Conservation (phyloP, 257 asterid species). For the Dorcoceras hygrometricum region DNA sequence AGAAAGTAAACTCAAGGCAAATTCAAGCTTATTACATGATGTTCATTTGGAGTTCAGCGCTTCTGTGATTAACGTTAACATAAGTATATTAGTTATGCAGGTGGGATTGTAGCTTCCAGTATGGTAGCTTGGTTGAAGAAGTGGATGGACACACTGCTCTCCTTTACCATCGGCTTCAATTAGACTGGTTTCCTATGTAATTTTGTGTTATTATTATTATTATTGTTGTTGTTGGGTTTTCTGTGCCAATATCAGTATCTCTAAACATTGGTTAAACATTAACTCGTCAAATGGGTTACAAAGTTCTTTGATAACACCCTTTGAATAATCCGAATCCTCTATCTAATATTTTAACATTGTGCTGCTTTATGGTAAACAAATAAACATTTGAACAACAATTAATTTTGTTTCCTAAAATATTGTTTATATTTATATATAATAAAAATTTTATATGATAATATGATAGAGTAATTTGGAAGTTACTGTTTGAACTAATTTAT, state of each 20-base stretch:
- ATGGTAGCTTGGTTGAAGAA: slow-evolving; percentile 62
- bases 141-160: slow-evolving; percentile 65
- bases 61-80: slow-evolving; percentile 16
- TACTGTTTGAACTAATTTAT: no score
- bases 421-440: no score
- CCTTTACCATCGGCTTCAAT: slow-evolving; percentile 52
- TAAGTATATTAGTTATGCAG: slow-evolving; percentile 37
- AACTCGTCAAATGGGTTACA: neutral
- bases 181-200: slow-evolving; percentile 58
- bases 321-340: no score
- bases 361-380: neutral
- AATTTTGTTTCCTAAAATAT: no score
- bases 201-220: slow-evolving; percentile 8
- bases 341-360: neutral
- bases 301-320: neutral
- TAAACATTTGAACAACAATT: no score
- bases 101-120: slow-evolving; percentile 84
- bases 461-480: no score
- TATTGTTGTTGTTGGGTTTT: neutral
- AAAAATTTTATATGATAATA: no score
- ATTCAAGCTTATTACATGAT: neutral
- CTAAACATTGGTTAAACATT: neutral
- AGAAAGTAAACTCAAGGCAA: slow-evolving; percentile 2
- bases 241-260: neutral
- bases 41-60: neutral